These are phyloP conservation scores for Stachybotrys echinatus DNA, from an alignment of 2,329 filamentous ascomycete genomes.

Conservation along the genomic window DNA sequence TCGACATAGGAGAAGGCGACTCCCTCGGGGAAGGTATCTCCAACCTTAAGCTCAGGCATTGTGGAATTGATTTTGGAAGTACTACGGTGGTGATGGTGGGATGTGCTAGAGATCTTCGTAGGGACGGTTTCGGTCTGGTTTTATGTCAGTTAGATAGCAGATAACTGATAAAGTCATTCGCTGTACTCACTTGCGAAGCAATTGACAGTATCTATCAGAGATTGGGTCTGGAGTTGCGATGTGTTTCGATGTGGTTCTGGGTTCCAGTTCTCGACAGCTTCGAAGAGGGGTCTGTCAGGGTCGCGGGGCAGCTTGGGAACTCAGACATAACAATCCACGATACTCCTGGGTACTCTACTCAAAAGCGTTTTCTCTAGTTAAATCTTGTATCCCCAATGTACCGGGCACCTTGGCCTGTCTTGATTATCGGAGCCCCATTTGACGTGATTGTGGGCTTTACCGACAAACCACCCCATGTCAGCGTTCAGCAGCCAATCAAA, in stretches of 20 bases:
- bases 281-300: background rate
- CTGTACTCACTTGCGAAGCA: too few species aligned
- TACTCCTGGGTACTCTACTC: too few species aligned
- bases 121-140: too few species aligned
- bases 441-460: background rate
- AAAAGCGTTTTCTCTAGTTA: too few species aligned
- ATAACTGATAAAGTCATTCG: too few species aligned
- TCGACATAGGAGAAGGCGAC: conserved; percentile 83
- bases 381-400: too few species aligned
- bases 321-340: too few species aligned
- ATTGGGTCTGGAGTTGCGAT: too few species aligned
- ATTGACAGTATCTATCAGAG: too few species aligned
- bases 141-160: too few species aligned
- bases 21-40: conserved; percentile 76
- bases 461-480: background rate
- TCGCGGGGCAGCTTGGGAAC: background rate
- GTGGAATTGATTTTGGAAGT: conserved; percentile 7
- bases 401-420: background rate
- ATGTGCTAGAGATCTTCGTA: background rate
- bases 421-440: background rate
- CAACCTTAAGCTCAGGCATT: conserved; percentile 67
- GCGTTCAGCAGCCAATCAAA: background rate
- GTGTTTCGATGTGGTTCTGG: too few species aligned
- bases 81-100: conserved; percentile 2
- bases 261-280: too few species aligned